Base-by-base conservation (phyloP, 176 grass and related monocot species). In the Panicum miliaceum region DNA sequence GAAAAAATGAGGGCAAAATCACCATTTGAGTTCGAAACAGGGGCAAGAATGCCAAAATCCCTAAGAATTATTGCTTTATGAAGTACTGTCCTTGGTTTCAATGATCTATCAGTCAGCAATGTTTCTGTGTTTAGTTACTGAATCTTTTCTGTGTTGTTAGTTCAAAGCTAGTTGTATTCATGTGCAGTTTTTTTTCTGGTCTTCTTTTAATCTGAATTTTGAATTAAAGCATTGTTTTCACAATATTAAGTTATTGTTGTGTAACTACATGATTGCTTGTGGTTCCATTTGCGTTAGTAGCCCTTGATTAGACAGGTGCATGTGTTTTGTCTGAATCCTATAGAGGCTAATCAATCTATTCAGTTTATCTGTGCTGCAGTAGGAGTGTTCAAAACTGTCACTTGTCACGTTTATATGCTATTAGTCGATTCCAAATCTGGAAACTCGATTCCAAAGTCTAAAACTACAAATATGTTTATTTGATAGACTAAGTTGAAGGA, bases 101-200 rank as follows among this genome's bases (percentile, higher is more conserved):
- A 29, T 47, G 76, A 26, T 78, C 14, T 27, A 14, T 43, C n/a
- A 29, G 37, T 60, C 27, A 43, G n/a, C 4, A 19, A 77, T 77
- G 19, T 61, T 27, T 4, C 1, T 77, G 36, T 38, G 34, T 76
- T 57, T 35, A 75, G 73, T 77, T 43, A 26, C 20, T 60, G 75
- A 47, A 47, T 47, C 45, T 47, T 47, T 47, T 47, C 45, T 47
- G 45, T 47, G 14, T 29, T 78, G 40, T 63, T 77, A 26, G 37
- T 63, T 41, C 57, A 45, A 45, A 62, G 38, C 40, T 78, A 62
- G 38, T 19, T 78, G 16, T 78, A 62, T 78, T 62, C 75, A 29
- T 62, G 14, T 78, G 22, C 56, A 76, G 35, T 76, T 58, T 76
- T 4, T 76, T 37, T 11, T 1, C n/a, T n/a, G 12, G 27, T 57